A percentile compares a stretch with the other conserved stretches of the same genome.
Conservation (phyloP, 192 early-diverging fungal genomes). For the Coemansia sp. region DNA sequence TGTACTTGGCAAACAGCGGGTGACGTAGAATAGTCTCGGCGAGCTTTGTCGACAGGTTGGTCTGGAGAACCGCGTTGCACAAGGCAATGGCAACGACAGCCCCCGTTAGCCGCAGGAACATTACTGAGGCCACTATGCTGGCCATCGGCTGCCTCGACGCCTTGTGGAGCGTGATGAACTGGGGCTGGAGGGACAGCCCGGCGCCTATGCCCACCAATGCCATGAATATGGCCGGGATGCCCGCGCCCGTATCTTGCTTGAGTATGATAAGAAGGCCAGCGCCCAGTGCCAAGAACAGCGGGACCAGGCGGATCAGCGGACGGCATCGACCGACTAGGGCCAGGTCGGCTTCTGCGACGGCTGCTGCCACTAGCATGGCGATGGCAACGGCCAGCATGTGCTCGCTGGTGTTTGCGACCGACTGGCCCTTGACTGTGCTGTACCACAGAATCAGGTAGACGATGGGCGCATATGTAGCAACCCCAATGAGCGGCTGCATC, state of each 20-base stretch:
- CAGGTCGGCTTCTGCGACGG: constrained; percentile 2
- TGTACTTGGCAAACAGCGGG: constrained; percentile 22
- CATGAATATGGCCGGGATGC: constrained; percentile 21
- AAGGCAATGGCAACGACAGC: constrained; percentile 25
- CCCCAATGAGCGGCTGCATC: constrained; percentile 20
- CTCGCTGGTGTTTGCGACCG: not conserved
- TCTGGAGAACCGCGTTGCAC: constrained; percentile 32
- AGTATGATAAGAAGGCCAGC: constrained; percentile 13
- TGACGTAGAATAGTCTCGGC: constrained; percentile 13
- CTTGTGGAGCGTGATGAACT: constrained; percentile 14
- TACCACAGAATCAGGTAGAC: constrained; percentile 67
- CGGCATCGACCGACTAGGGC: constrained; percentile 1
- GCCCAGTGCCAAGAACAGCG: constrained; percentile 19
- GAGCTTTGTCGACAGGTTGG: constrained; percentile 28
- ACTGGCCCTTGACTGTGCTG: constrained; percentile 42
- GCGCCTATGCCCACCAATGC: constrained; percentile 27
- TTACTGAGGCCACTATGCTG: constrained; percentile 10
- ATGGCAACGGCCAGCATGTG: constrained; percentile 15
- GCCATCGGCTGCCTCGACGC: constrained; percentile 5
- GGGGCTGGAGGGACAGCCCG: constrained; percentile 25
- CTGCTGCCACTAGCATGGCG: constrained; percentile 1
- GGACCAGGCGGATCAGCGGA: constrained; percentile 7
- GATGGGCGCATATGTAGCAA: constrained; percentile 19
- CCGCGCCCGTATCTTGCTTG: constrained; percentile 16
- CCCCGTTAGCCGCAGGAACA: constrained; percentile 26